These are phyloP conservation scores for Mucuna pruriens DNA, from an alignment of 306 rosid species.

Conservation along the genomic window DNA sequence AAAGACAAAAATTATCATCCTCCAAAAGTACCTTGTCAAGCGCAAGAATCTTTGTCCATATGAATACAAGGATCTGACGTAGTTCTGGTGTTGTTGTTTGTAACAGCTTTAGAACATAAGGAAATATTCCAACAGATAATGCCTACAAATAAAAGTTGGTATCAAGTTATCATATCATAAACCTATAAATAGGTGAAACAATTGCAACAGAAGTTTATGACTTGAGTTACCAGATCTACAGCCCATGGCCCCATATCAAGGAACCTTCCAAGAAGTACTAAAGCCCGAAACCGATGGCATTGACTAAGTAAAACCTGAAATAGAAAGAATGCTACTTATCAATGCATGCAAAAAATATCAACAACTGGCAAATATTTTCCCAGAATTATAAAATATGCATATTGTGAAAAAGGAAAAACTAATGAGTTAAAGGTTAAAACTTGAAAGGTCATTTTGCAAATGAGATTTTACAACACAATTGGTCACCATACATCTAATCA, in stretches of 20 bases:
- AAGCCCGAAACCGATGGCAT: conserved; percentile 90
- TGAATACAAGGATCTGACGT: conserved; percentile 95
- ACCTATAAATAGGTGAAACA: conserved; percentile 15
- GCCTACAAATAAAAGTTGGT: conserved; percentile 60
- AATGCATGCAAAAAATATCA: conserved; percentile 32
- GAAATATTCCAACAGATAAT: conserved; percentile 96
- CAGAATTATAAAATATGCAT: conserved; percentile 13
- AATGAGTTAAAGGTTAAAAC: not conserved
- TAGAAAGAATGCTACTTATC: conserved; percentile 29
- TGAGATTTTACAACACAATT: not conserved
- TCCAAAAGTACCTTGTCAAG: conserved; percentile 82
- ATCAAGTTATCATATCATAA: conserved; percentile 25
- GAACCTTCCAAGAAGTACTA: conserved; percentile 93
- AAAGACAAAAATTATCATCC: conserved; percentile 23
- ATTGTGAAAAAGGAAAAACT: conserved; percentile 1
- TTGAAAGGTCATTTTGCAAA: not conserved
- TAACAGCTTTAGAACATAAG: conserved; percentile 91
- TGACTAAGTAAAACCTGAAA: conserved; percentile 95
- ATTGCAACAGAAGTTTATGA: conserved; percentile 22
- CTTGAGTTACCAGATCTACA: conserved; percentile 82
- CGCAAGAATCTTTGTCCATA: conserved; percentile 98
- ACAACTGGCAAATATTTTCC: conserved; percentile 22
- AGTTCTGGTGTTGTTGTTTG: conserved; percentile 96
- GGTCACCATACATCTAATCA: not conserved
- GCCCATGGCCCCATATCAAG: conserved; percentile 99